Evolutionary conservation across 352 stramenopile genomes (phyloP).

Genomic region (Phytopythium litorale): DNA sequence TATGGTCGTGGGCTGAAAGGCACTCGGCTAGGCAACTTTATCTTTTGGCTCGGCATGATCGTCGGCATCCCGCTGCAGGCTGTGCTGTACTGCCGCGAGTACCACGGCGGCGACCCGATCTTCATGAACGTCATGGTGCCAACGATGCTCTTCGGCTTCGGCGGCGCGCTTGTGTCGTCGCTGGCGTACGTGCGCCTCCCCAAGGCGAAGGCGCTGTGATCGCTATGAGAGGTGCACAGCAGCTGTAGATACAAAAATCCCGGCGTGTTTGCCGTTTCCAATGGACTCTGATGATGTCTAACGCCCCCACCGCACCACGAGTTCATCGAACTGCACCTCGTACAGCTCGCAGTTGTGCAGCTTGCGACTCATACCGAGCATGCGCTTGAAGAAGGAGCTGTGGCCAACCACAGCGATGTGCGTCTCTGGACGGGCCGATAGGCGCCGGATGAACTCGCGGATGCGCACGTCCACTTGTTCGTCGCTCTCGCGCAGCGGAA

Average conservation of each 20-base stretch:
- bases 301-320: constrained; percentile 14
- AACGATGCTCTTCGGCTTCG: constrained; percentile 63
- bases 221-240: background rate
- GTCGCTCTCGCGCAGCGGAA: constrained; percentile 50
- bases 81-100: constrained; percentile 80
- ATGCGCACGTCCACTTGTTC: constrained; percentile 67
- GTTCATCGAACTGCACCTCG: constrained; percentile 27
- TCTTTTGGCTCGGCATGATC: constrained; percentile 81
- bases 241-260: too few relatives aligned
- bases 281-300: background rate
- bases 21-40: constrained; percentile 72
- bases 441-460: constrained; percentile 42
- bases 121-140: constrained; percentile 81
- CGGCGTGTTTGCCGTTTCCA: too few relatives aligned
- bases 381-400: constrained; percentile 83
- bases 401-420: constrained; percentile 82
- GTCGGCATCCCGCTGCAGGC: constrained; percentile 63
- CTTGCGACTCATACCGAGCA: constrained; percentile 77
- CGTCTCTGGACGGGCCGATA: constrained; percentile 51
- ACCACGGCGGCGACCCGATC: constrained; percentile 72
- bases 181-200: constrained; percentile 33
- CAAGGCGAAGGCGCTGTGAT: constrained; percentile 22
- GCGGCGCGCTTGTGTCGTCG: constrained; percentile 39
- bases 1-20: constrained; percentile 69
- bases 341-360: constrained; percentile 80